Evolutionary conservation across 2,329 filamentous ascomycete species (phyloP), one percentile per base, ranked within the genome.

Genomic region (Biscogniauxia sp.): DNA sequence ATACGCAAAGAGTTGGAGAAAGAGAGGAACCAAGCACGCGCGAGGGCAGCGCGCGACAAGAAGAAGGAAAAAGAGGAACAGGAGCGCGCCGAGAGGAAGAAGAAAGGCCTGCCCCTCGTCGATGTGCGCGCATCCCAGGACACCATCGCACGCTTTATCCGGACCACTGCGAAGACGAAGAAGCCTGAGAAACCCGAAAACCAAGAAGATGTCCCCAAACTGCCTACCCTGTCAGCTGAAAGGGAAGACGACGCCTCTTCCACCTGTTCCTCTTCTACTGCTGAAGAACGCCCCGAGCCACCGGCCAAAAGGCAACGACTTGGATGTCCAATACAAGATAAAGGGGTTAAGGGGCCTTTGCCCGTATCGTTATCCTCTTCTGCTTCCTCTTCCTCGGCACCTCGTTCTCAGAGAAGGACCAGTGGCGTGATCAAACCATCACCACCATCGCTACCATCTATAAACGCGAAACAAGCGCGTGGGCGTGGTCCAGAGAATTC

Each of bases 41-140:
- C 84, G 1, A 78, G 77, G 57, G 70, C 77, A 8, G 78, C 78
- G 1, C 73, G 84, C 23, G 84, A 87, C 49, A 83, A 79, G 73
- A 86, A 84, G 71, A 82, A 79, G 61, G 81, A 79, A 17, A 85
- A 82, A 67, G 83, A 84, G 54, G 70, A 77, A 25, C 78, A 77
- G 7, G 80, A 81, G 60, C 75, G 73, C 52, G 79, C 82, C n/a
- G 79, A 76, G 56, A 84, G 80, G 73, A 82, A 75, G 67, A 81
- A 76, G 63, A 80, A 77, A 57, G 82, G 84, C 0, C 59, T 84
- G 60, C 85, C 85, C 15, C 72, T 86, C 4, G 77, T 83, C n/a
- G 77, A 76, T 13, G 81, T 84, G 4, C 77, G 80, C 41, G 80
- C 84, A 0, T 87, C 84, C 37, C 85, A 88, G 69, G 81, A 81